Conservation (phyloP, 176 grass and related monocot genomes). For the Oryza australiensis region DNA sequence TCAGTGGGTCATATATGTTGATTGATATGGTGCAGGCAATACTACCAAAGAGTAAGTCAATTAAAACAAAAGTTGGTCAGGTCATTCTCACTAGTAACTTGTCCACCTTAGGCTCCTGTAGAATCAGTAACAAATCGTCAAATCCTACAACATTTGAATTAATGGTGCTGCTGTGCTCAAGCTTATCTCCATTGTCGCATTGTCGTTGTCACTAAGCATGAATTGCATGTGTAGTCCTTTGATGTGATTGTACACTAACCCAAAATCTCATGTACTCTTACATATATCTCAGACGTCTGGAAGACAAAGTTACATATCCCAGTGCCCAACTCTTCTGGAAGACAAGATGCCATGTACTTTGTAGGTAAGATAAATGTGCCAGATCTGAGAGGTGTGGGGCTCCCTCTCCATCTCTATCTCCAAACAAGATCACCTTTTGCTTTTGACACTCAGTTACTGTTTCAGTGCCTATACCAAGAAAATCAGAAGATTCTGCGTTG, state of each 20-base stretch:
- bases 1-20: not conserved
- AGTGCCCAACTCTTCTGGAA: not conserved
- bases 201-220: not conserved
- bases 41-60: not conserved
- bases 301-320: not conserved
- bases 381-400: not conserved
- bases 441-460: not conserved
- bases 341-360: not conserved
- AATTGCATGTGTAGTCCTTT: not conserved
- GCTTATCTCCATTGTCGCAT: not conserved
- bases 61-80: not conserved
- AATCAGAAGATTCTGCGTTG: not conserved
- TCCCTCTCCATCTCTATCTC: not conserved
- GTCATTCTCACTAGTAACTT: not conserved
- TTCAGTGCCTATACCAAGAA: not conserved
- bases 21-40: not conserved
- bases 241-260: slow-evolving; percentile 9
- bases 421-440: not conserved
- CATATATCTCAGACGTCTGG: not conserved
- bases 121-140: not conserved
- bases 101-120: not conserved
- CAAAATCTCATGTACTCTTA: slow-evolving; percentile 2
- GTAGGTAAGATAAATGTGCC: not conserved
- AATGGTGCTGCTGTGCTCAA: not conserved
- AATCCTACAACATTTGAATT: not conserved